phyloP scores from a whole-genome alignment of 2,329 filamentous ascomycete genomes.

The Penicillium sp. region DNA sequence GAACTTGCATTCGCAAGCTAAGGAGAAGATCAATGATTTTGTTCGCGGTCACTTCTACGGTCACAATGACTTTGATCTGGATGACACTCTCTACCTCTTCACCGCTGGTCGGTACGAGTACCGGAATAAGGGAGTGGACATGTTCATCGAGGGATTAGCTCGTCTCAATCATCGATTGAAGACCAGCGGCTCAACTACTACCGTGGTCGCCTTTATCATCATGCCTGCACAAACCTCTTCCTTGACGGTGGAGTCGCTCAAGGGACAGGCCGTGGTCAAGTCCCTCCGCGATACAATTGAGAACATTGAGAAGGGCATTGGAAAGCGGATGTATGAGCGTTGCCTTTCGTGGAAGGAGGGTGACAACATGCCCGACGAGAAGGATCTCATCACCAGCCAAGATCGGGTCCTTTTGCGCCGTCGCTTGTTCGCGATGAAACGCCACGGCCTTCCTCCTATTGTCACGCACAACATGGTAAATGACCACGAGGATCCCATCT shows the following conservation, averaged over 20 bases:
- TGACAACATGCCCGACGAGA: slow-evolving; percentile 89
- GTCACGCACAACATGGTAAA: slow-evolving; percentile 99
- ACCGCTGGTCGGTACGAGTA: slow-evolving; percentile 97
- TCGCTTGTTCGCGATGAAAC: slow-evolving; percentile 94
- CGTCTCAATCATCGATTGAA: slow-evolving; percentile 94
- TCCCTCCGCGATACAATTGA: slow-evolving; percentile 90
- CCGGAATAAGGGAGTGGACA: slow-evolving; percentile 97
- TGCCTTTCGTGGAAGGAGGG: slow-evolving; percentile 95
- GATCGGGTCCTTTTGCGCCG: slow-evolving; percentile 91
- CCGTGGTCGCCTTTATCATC: slow-evolving; percentile 96
- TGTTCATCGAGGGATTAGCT: slow-evolving; percentile 97
- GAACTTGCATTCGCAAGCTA: slow-evolving; percentile 92
- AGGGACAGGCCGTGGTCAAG: slow-evolving; percentile 97
- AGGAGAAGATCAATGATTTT: slow-evolving; percentile 98
- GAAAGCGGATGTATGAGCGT: slow-evolving; percentile 90
- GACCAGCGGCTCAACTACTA: slow-evolving; percentile 78
- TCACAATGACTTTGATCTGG: slow-evolving; percentile 93
- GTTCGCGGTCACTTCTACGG: slow-evolving; percentile 98
- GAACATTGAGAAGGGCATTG: slow-evolving; percentile 88
- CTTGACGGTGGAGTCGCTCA: slow-evolving; percentile 90
- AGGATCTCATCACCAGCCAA: slow-evolving; percentile 87
- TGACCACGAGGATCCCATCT: slow-evolving; percentile 85
- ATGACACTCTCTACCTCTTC: slow-evolving; percentile 97
- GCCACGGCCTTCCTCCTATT: slow-evolving; percentile 84
- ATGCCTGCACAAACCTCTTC: slow-evolving; percentile 97